These are phyloP conservation scores for Pharus latifolius DNA, from an alignment of 176 grass and related monocot species.

Conservation along the genomic window DNA sequence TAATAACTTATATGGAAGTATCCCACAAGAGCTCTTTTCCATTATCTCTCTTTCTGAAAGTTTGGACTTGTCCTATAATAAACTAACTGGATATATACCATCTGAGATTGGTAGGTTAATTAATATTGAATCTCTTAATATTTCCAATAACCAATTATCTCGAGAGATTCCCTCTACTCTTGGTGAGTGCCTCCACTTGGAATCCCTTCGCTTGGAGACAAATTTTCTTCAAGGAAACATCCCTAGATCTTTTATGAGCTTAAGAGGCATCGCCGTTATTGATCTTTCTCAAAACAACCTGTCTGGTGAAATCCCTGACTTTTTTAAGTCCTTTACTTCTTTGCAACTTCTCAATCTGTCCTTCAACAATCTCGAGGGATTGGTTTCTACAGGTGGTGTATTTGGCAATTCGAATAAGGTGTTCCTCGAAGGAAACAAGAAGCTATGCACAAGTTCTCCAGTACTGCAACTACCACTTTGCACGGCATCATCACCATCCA, in stretches of 20 bases:
- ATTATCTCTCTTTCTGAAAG: not conserved
- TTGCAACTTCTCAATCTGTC: conserved; percentile 17
- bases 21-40: not conserved
- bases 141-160: not conserved
- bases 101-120: not conserved
- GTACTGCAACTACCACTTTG: not conserved
- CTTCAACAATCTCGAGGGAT: conserved; percentile 18
- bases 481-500: not conserved
- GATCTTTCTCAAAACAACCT: conserved; percentile 33
- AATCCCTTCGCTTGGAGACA: not conserved
- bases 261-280: conserved; percentile 4
- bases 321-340: not conserved
- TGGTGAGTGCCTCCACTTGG: not conserved
- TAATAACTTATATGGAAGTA: conserved; percentile 12
- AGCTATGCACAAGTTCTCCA: not conserved
- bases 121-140: not conserved
- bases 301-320: conserved; percentile 8
- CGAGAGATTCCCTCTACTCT: conserved; percentile 24
- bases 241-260: not conserved
- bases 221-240: conserved; percentile 20
- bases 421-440: not conserved
- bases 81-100: conserved; percentile 13
- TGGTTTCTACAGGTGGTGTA: not conserved
- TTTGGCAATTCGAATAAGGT: not conserved
- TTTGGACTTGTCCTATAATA: not conserved